Evolutionary conservation across 768 basidiomycete genomes (phyloP), one percentile per base, ranked within the genome.

Genomic region (Termitomyces sp.): DNA sequence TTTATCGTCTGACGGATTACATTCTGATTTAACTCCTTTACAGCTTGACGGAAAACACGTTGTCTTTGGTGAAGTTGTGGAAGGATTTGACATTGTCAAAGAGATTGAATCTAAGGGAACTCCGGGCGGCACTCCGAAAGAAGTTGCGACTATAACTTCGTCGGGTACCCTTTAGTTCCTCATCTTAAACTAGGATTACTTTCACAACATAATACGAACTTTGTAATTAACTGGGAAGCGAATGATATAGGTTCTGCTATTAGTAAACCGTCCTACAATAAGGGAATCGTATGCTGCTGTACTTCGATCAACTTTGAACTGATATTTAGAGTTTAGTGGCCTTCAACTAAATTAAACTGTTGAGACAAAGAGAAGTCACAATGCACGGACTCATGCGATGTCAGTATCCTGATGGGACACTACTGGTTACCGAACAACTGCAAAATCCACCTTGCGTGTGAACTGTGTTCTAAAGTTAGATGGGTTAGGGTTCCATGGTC

Each of bases 41-140:
- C 55, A 78, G 85, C 78, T 87, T 50, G 85, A 88, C 68, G 81
- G 81, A 58, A 81, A 75, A 61, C 85, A 86, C 68, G 83, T 88
- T 67, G 87, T 90, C 24, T 89, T 91, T 66, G 89, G 88, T 57
- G 85, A 86, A 69, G 85, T 82, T 55, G 75, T 80, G 27, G 78
- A 84, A 41, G 88, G 88, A 18, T 76, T 87, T 75, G 81, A 86
- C 6, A 58, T 88, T 52, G 84, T 93, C 63, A 82, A 81, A 70
- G 70, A 71, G 50, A 79, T 91, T 52, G 88, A 91, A 72, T 59
- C 55, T 0, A 61, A 67, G 53, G 81, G 82, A 22, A 69, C 74
- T 1, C 57, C 61, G 1, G 70, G 71, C 47, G 82, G 81, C 2
- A 63, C 6, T 7, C 72, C 80, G 7, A 73, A 66, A 52, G 68